phyloP scores from a whole-genome alignment of 2,329 filamentous ascomycete genomes.

The Tolypocladium paradoxum region DNA sequence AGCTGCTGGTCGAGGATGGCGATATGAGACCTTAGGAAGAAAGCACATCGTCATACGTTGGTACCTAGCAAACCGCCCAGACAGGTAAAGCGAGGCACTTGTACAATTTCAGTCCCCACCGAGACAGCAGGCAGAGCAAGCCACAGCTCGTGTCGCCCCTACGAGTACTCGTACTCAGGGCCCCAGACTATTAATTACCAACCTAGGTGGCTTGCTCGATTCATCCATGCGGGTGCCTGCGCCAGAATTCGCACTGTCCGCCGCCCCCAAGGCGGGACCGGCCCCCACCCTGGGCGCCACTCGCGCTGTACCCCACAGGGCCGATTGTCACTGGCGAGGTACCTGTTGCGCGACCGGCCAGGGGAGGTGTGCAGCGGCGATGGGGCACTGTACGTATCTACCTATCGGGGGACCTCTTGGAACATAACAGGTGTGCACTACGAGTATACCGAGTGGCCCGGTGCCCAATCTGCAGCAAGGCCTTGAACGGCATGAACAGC shows the following conservation, averaged over 20 bases:
- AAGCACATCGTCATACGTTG: no score
- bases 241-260: neutral
- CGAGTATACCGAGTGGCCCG: no score
- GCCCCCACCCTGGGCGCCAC: neutral
- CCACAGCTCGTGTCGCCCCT: neutral
- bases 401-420: neutral
- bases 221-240: neutral
- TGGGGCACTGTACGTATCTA: neutral
- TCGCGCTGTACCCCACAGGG: neutral
- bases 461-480: conserved; percentile 2
- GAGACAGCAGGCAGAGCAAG: neutral
- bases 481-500: neutral
- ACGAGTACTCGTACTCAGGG: no score
- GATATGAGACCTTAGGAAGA: no score
- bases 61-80: no score
- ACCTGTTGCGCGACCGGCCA: neutral
- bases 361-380: neutral
- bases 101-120: neutral
- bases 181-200: no score
- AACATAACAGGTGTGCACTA: neutral
- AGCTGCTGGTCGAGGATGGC: neutral
- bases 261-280: neutral
- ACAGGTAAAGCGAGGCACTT: neutral
- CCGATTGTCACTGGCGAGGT: neutral
- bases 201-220: no score